These are phyloP conservation scores for Pythium folliculosum DNA, from an alignment of 352 stramenopile species.

Conservation along the genomic window DNA sequence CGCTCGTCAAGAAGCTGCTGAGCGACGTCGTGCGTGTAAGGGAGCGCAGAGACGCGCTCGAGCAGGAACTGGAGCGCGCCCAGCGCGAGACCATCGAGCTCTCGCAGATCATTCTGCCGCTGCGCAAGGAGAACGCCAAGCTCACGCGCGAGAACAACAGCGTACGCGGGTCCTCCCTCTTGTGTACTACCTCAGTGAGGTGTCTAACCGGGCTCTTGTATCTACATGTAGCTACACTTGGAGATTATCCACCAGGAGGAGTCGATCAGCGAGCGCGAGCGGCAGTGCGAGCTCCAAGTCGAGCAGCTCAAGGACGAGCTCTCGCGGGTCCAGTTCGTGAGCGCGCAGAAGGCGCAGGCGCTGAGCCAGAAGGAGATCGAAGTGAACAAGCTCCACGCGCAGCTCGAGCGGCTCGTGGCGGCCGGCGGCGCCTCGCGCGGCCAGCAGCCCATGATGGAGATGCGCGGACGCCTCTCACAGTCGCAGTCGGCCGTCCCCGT, in stretches of 20 bases:
- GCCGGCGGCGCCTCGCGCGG: slow-evolving; percentile 29
- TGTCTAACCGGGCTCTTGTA: neutral
- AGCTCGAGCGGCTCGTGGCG: slow-evolving; percentile 57
- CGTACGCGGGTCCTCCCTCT: slow-evolving; percentile 30
- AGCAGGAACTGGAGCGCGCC: slow-evolving; percentile 49
- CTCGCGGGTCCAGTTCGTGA: slow-evolving; percentile 71
- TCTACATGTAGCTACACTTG: slow-evolving; percentile 52
- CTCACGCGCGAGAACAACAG: slow-evolving; percentile 80
- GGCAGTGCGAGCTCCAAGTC: slow-evolving; percentile 60
- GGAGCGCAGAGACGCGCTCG: slow-evolving; percentile 35
- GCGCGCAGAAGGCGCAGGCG: slow-evolving; percentile 54
- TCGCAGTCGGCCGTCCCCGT: slow-evolving; percentile 15
- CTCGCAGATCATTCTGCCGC: slow-evolving; percentile 66
- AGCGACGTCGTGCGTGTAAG: slow-evolving; percentile 43
- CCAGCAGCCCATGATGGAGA: slow-evolving; percentile 27
- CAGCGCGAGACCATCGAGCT: slow-evolving; percentile 65
- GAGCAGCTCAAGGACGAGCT: slow-evolving; percentile 74
- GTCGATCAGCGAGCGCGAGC: slow-evolving; percentile 62
- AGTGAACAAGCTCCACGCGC: slow-evolving; percentile 60
- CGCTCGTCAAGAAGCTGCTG: slow-evolving; percentile 62
- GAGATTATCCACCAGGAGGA: slow-evolving; percentile 86
- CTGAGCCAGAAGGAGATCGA: slow-evolving; percentile 67
- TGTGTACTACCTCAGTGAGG: no score
- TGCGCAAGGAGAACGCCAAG: slow-evolving; percentile 77
- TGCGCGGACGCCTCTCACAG: slow-evolving; percentile 25